Conservation (phyloP, 2,329 filamentous ascomycete genomes). For the Colletotrichum coccodes region DNA sequence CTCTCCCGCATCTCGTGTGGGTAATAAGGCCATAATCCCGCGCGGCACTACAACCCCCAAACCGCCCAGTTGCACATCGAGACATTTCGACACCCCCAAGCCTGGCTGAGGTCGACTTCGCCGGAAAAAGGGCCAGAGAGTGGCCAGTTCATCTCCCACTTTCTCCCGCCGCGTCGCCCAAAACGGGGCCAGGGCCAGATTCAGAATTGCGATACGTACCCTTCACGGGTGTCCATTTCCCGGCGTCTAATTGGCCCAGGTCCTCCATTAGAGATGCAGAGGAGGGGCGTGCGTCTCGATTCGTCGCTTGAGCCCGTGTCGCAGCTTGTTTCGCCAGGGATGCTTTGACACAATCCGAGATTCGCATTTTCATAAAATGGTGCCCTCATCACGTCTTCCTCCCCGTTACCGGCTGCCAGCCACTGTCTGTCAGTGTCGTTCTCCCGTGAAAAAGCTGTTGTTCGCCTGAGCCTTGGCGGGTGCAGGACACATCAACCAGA, state of each 20-base stretch:
- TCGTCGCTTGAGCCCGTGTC: slow-evolving; percentile 37
- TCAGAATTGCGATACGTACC: slow-evolving; percentile 21
- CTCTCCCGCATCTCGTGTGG: slow-evolving; percentile 18
- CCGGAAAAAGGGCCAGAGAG: neutral
- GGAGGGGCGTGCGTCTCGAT: slow-evolving; percentile 26
- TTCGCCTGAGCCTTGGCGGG: neutral
- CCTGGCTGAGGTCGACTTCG: neutral
- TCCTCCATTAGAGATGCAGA: slow-evolving; percentile 10
- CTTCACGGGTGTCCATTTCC: neutral
- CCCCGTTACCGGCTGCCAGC: too few species aligned
- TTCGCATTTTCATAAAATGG: slow-evolving; percentile 28
- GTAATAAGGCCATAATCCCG: slow-evolving; percentile 31
- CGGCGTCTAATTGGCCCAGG: slow-evolving; percentile 22
- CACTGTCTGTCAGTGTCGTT: neutral
- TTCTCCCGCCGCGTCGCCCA: neutral
- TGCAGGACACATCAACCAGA: neutral
- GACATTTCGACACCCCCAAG: neutral
- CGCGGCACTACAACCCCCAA: slow-evolving; percentile 18
- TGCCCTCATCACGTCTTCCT: too few species aligned
- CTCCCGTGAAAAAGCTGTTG: neutral
- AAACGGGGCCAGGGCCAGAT: slow-evolving; percentile 9
- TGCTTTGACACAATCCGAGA: slow-evolving; percentile 46
- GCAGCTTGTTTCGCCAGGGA: slow-evolving; percentile 52
- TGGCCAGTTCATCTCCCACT: neutral
- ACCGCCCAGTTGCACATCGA: slow-evolving; percentile 28